Evolutionary conservation across 1,284 basidiomycete species (phyloP).

Genomic region (Fomitopsis palustris): DNA sequence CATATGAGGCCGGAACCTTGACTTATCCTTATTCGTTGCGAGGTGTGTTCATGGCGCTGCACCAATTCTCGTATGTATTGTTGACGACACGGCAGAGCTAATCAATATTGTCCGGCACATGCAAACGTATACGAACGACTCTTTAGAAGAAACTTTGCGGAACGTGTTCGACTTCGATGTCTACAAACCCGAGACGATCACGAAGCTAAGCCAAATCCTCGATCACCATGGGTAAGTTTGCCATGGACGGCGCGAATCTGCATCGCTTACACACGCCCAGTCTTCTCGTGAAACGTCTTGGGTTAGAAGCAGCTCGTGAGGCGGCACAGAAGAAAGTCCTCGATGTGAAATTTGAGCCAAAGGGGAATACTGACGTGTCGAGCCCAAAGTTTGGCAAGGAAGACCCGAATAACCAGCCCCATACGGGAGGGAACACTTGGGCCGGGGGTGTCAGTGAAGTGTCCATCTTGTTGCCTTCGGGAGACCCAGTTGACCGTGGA

Average conservation of each 20-base stretch:
- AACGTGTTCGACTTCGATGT: conserved; percentile 71
- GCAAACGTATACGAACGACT: conserved; percentile 54
- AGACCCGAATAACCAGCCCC: conserved; percentile 49
- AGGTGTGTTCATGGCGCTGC: conserved; percentile 33
- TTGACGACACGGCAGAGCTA: conserved; percentile 40
- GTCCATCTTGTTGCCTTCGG: background rate
- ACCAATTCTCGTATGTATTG: background rate
- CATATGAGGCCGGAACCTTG: conserved; percentile 52
- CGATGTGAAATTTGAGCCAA: conserved; percentile 56
- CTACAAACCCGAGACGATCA: conserved; percentile 59
- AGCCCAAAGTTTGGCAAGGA: conserved; percentile 59
- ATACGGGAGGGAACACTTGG: conserved; percentile 57
- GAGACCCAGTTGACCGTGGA: background rate
- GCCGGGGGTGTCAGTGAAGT: conserved; percentile 55
- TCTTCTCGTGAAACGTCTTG: conserved; percentile 47
- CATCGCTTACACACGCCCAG: conserved; percentile 27
- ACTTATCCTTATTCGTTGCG: conserved; percentile 64
- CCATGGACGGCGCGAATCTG: background rate
- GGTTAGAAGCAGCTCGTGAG: conserved; percentile 53
- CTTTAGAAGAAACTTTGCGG: conserved; percentile 50
- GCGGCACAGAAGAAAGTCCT: conserved; percentile 44
- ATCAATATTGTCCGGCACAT: conserved; percentile 64
- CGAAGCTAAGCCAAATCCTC: conserved; percentile 53
- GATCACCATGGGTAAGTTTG: conserved; percentile 51
- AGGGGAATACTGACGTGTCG: conserved; percentile 39